Evolutionary conservation across 768 basidiomycete genomes (phyloP), one percentile per base, ranked within the genome.

Genomic region (Kwoniella pini): DNA sequence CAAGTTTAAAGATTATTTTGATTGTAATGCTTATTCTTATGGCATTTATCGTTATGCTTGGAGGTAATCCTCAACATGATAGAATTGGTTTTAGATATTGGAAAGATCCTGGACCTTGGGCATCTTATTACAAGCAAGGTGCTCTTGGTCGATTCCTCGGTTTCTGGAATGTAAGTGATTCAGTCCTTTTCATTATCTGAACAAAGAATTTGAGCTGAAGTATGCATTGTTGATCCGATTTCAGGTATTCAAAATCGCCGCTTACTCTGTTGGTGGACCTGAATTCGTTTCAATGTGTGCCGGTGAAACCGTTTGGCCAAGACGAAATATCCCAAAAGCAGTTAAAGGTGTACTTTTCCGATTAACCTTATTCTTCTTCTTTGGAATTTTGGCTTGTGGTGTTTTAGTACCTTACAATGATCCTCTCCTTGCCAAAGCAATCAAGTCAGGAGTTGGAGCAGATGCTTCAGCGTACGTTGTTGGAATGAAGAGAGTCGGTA

Each of bases 11-110:
- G 43, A 31, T 57, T n/a, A 33, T 57, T 24, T 36, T 57, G n/a
- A 57, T 57, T 36, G 33, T 57, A 7, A 27, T 26, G 31, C 28
- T 57, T n/a, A 57, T 48, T 30, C 43, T 57, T 19, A 57, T 49
- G 44, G 36, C 56, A 4, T 46, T 57, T 28, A 28, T 57, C 31
- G 46, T 49, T 24, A 57, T 57, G 56, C 56, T 57, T 9, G 56
- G 56, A n/a, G 56, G 56, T 36, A 57, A 57, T 28, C 56, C 56
- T 28, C n/a, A 15, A 19, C 45, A 49, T n/a, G 56, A 57, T 45
- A n/a, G 56, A 39, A 48, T 57, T 33, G 56, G 56, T 39, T 57
- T 57, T 45, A 22, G 56, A 38, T 57, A 57, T 36, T 56, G 54
- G 54, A 56, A 56, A 28, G 43, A 43, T 22, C 54, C 54, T 33